These are phyloP conservation scores for Paxillus rubicundulus DNA, from an alignment of 768 basidiomycete species.

Conservation along the genomic window DNA sequence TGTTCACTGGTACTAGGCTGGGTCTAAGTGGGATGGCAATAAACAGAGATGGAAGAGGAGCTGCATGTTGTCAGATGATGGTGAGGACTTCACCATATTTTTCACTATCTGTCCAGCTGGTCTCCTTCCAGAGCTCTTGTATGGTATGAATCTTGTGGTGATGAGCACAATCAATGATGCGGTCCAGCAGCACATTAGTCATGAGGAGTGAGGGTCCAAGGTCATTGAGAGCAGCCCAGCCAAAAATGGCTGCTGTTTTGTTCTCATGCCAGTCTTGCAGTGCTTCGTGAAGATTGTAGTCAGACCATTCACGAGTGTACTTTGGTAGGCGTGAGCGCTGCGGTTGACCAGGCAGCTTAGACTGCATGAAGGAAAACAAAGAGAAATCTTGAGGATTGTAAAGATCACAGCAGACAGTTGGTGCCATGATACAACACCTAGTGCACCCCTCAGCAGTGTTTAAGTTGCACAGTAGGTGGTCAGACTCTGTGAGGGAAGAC, in stretches of 20 bases:
- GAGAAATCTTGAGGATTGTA: constrained; percentile 15
- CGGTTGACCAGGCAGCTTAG: neutral
- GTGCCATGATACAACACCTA: constrained; percentile 9
- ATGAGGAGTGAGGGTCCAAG: constrained; percentile 14
- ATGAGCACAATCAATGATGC: constrained; percentile 27
- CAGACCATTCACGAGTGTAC: neutral
- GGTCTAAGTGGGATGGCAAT: neutral
- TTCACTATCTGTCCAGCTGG: constrained; percentile 10
- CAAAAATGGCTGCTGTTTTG: constrained; percentile 1
- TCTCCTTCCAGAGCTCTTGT: constrained; percentile 16
- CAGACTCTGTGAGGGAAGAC: constrained; percentile 2
- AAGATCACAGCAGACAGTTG: constrained; percentile 25
- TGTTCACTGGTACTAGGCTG: too few species aligned
- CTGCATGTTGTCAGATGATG: neutral
- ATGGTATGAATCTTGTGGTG: constrained; percentile 14
- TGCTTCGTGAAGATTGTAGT: constrained; percentile 1
- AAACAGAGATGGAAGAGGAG: neutral
- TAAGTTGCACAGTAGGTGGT: constrained; percentile 5
- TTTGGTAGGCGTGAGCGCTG: constrained; percentile 6
- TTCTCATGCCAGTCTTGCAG: constrained; percentile 13
- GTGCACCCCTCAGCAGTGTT: constrained; percentile 7
- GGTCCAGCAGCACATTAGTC: constrained; percentile 8
- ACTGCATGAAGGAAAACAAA: neutral
- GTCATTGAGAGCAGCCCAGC: constrained; percentile 1
- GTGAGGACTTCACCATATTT: neutral